Evolutionary conservation across 2,329 filamentous ascomycete species (phyloP).

Genomic region (Xylaria sp.): DNA sequence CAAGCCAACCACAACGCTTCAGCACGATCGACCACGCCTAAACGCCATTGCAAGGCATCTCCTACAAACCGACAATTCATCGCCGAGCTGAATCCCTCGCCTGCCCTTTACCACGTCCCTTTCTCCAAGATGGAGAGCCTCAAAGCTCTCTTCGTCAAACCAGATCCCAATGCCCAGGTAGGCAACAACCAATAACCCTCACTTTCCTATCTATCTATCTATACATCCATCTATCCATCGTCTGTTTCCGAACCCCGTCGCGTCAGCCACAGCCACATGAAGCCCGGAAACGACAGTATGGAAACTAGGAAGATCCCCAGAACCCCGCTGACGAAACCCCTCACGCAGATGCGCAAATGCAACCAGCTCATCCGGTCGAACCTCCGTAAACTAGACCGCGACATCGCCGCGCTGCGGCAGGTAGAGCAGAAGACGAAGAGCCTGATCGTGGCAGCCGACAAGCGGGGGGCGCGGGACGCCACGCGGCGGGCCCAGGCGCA

Average conservation of each 20-base stretch:
- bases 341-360: constrained; percentile 84
- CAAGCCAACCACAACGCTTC: neutral
- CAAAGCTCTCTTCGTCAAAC: constrained; percentile 85
- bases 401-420: constrained; percentile 78
- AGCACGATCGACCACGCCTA: neutral
- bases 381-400: constrained; percentile 91
- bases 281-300: neutral
- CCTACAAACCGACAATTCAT: neutral
- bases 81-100: neutral
- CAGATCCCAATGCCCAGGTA: constrained; percentile 93
- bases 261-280: neutral
- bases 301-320: neutral
- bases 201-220: constrained; percentile 7
- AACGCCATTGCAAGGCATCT: neutral
- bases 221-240: no score
- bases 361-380: constrained; percentile 88
- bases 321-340: constrained; percentile 9
- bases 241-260: neutral
- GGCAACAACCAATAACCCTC: constrained; percentile 33
- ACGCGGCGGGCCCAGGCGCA: constrained; percentile 78
- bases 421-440: constrained; percentile 85
- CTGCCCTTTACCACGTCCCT: neutral
- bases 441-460: constrained; percentile 82
- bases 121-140: constrained; percentile 77
- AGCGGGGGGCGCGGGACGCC: constrained; percentile 80